Evolutionary conservation across 75 land plant species (phyloP), one percentile per base, ranked within the genome.

Genomic region (Selaginella tamariscina): DNA sequence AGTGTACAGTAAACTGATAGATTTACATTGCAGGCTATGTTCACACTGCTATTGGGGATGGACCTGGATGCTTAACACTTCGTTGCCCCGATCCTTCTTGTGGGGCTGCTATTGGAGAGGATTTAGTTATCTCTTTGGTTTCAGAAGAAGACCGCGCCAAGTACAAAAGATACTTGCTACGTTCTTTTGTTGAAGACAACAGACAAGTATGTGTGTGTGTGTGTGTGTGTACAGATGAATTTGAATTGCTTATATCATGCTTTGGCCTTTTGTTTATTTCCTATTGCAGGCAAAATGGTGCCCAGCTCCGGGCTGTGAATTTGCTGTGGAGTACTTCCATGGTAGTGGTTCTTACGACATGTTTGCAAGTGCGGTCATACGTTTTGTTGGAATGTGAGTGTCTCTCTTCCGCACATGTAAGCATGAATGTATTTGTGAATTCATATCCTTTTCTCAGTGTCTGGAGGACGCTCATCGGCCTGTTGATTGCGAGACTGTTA

Each of bases 161-260:
- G 75, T 89, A 92, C 68, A 69, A 64, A n/a, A 83, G 95, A 55
- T 92, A 92, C 56, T 76, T 92, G 31, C 72, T 82, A 32, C 80
- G 98, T 73, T 92, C 98, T n/a, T 92, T 84, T 79, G 74, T 89
- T 64, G 97, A 91, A 69, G 97, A 91, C 73, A 91, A 88, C 32
- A 74, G 79, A 33, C 83, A 77, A 82, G 87, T 84, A 59, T 59
- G 32, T 71, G 65, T 32, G n/a, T 68, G 15, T 23, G 27, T 44
- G 31, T 32, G 32, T 29, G 24, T 31, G 66, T 9, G 32, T 26
- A 44, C 32, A 9, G 66, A 32, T 28, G 1, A 21, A 24, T 31
- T 26, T 68, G 54, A 54, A 59, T 22, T 59, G 62, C 62, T 59
- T 59, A 24, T 8, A 2, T 39, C 11, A 39, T 15, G n/a, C n/a